Conservation (phyloP, 441 rosid species). For the Pelargonium fulgidum region DNA sequence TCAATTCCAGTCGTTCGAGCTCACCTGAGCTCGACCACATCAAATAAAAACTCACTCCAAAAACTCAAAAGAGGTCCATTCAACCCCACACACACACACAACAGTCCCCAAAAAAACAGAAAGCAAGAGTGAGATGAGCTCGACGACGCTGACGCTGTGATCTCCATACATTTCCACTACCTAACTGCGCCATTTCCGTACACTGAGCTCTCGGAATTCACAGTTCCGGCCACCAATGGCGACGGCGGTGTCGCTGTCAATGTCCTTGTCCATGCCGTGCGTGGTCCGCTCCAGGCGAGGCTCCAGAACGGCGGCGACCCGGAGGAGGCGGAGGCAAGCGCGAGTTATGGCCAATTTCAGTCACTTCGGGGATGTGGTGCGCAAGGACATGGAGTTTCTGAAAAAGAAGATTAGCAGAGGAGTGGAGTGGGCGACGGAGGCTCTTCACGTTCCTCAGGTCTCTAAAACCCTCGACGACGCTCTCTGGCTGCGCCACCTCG, state of each 20-base stretch:
- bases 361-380: constrained; percentile 51
- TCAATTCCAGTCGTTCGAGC: not conserved
- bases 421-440: constrained; percentile 58
- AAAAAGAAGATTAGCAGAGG: constrained; percentile 51
- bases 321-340: constrained; percentile 26
- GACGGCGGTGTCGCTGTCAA: constrained; percentile 18
- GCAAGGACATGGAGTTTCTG: constrained; percentile 57
- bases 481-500: constrained; percentile 72
- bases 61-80: too few species aligned
- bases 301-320: constrained; percentile 31
- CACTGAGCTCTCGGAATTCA: not conserved
- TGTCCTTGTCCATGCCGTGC: constrained; percentile 18
- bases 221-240: constrained; percentile 19
- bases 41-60: not conserved
- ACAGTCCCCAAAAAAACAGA: not conserved
- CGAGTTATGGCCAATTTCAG: constrained; percentile 43
- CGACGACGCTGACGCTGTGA: not conserved
- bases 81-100: not conserved
- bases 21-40: not conserved
- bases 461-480: constrained; percentile 49
- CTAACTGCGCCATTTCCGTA: not conserved
- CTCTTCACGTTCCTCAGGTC: constrained; percentile 54
- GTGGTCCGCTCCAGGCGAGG: constrained; percentile 17
- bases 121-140: not conserved
- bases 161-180: not conserved